Evolutionary conservation across 1,284 basidiomycete species (phyloP), one percentile per base, ranked within the genome.

Genomic region (Peniophora sp.): DNA sequence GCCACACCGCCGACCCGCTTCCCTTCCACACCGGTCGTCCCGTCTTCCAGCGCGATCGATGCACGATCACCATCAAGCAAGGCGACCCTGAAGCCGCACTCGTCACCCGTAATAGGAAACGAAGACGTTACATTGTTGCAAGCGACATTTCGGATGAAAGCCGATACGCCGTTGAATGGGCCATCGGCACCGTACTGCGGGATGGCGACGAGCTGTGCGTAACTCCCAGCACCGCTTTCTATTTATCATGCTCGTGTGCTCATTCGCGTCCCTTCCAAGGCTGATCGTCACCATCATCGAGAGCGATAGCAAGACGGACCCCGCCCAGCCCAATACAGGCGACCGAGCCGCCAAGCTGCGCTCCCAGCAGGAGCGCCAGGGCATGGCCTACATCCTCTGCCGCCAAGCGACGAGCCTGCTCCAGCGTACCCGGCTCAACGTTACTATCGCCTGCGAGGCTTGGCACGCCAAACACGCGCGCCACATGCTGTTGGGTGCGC

Each of bases 141-240:
- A 96, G 92, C 61, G 96, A 99, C 75, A 67, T 98, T 59, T 93
- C 89, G 56, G 90, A 97, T 58, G 94, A 97, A 71, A 86, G 83
- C 67, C 75, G 87, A 35, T 97, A 92, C 67, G 93, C 94, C 0
- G 80, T 96, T 6, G 92, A 96, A 64, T 96, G 93, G 92, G 93
- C 90, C 1, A 95, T 98, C 54, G 96, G 96, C 3, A 98, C 96
- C 0, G 96, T 98, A 0, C 70, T 97, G 53, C 74, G 94, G 55
- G 95, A 98, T 66, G 96, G 96, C 0, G 96, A 99, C 64, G 89
- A 94, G 68, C 71, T 95, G 83, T 78, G 53, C 53, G 74, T 17
- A 17, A n/a, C n/a, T 41, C 37, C 37, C 18, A 8, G 10, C 34
- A 41, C 15, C 12, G 27, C 27, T 27, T 37, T 47, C 37, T 41